Evolutionary conservation across 768 basidiomycete species (phyloP), one percentile per base, ranked within the genome.

Genomic region (Lentinus brumalis): DNA sequence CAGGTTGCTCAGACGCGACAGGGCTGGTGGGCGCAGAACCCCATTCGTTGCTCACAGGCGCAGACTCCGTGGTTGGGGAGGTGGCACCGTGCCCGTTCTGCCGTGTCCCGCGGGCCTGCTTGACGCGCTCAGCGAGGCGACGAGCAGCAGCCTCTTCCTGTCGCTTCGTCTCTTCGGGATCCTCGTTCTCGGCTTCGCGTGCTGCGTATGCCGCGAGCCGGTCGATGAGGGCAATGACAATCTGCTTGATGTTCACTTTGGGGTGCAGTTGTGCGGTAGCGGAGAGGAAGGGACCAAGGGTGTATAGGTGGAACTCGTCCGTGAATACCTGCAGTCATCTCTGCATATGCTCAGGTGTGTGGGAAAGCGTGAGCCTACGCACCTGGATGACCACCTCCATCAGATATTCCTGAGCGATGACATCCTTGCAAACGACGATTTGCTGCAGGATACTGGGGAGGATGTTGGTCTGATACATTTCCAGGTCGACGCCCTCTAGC

Each of bases 361-460:
- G 5, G n/a, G 29, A 32, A 29, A 26, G 15, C 21, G 38, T 38
- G 26, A 8, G 15, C 47, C 7, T 44, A 69, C 83, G 39, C 60
- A 91, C 94, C 82, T 99, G 97, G 66, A 99, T 99, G 62, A 99
- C 95, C 10, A 98, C 97, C 74, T 99, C 97, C 97, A 98, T 98
- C 49, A 98, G 75, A 74, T 99, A 99, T 72, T 98, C 97, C 73
- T 99, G 97, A 0, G 97, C 97, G 61, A 98, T 98, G 47, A 96
- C 91, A 71, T 99, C 97, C 73, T 97, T 96, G 77, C 97, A 98
- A 70, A 90, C 96, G 61, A 98, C 96, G 53, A 98, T 92, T 74
- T 99, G 97, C 77, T 99, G 95, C 54, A 98, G 77, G 57, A 98
- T 87, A 62, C 91, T 92, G 0, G 97, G 96, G 7, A 99, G 83